Evolutionary conservation across 257 asterid species (phyloP), one percentile per base, ranked within the genome.

Genomic region (Knoxia roxburghii): DNA sequence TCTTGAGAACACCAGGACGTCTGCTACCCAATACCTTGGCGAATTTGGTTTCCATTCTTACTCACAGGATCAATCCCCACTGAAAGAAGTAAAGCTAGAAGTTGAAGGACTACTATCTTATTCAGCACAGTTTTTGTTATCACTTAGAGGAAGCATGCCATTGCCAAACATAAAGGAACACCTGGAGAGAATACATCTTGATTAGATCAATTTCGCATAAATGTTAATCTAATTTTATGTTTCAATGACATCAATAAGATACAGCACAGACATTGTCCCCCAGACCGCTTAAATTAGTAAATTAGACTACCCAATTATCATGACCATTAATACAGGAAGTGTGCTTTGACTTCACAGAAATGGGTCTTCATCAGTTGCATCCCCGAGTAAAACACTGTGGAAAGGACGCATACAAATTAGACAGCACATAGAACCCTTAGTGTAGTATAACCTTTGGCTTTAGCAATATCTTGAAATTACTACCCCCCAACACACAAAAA

Each of bases 21-120:
- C 82, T 82, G 73, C 76, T 86, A 91, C 79, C 98, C 95, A 79
- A 90, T 79, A 73, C 97, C 97, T 79, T 86, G 78, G 61, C 95
- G 84, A 55, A 83, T 75, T 80, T 80, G 61, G 86, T 63, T 75
- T 85, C 84, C 93, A 83, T 90, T 65, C 73, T 76, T 81, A 59
- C 80, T 75, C 60, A 68, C 74, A 61, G 68, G 81, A 86, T 78
- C 85, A 76, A 90, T 85, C 81, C 81, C 86, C 78, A 78, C 75
- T 72, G 73, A 71, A 82, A 61, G 72, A 70, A 69, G 73, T 66
- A 79, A 74, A 73, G 77, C 74, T 72, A 71, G 83, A 64, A 75
- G 79, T 69, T 72, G 71, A 68, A 75, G 61, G 64, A 72, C 45
- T 65, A 80, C 71, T 68, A 70, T 62, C 71, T 59, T 61, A 74